Evolutionary conservation across 2,329 filamentous ascomycete genomes (phyloP).

Genomic region (Clonostachys byssicola): DNA sequence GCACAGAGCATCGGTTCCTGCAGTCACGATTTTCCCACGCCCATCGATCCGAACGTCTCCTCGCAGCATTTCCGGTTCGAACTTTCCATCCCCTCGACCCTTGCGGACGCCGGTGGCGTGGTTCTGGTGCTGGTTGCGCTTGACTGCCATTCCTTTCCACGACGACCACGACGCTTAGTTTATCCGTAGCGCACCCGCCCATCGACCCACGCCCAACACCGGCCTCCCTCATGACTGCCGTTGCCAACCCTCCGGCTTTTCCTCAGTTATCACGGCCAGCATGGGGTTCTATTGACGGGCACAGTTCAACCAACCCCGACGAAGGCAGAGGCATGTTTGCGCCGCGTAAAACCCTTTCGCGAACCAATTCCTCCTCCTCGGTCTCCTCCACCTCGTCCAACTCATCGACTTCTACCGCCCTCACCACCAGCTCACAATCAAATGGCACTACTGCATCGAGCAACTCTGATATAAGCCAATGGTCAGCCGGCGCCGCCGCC

Average conservation of each 20-base stretch:
- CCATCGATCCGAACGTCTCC: too few species aligned
- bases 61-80: too few species aligned
- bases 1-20: too few species aligned
- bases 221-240: slow-evolving; percentile 58
- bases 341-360: slow-evolving; percentile 81
- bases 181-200: slow-evolving; percentile 10
- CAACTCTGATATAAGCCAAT: slow-evolving; percentile 44
- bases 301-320: slow-evolving; percentile 73
- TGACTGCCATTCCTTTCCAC: background rate
- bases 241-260: slow-evolving; percentile 62
- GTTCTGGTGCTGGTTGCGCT: background rate
- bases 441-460: slow-evolving; percentile 53
- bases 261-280: slow-evolving; percentile 58
- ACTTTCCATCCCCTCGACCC: background rate
- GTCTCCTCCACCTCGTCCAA: slow-evolving; percentile 51
- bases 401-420: slow-evolving; percentile 60
- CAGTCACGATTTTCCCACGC: too few species aligned
- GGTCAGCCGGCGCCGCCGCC: slow-evolving; percentile 39
- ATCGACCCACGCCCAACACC: slow-evolving; percentile 9
- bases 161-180: background rate
- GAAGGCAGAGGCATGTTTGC: slow-evolving; percentile 85
- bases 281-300: slow-evolving; percentile 58
- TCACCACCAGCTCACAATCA: slow-evolving; percentile 53
- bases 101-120: background rate
- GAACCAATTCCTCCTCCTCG: slow-evolving; percentile 88